phyloP scores from a whole-genome alignment of 306 rosid species.

The Rosa chinensis region DNA sequence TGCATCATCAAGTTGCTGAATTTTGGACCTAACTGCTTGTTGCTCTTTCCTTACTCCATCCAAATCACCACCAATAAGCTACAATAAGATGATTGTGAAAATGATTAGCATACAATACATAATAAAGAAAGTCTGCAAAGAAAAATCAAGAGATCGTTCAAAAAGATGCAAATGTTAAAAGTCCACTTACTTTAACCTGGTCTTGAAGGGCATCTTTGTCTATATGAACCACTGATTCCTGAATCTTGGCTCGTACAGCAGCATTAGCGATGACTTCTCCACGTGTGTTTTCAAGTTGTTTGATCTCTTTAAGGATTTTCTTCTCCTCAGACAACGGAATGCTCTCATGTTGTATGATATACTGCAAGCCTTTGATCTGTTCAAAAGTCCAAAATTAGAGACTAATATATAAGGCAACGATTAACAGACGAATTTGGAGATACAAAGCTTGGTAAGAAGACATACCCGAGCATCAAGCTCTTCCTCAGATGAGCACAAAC shows the following conservation, averaged over 20 bases:
- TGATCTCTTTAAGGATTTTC: constrained; percentile 83
- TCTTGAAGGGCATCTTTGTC: constrained; percentile 75
- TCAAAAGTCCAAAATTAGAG: constrained; percentile 19
- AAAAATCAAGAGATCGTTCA: neutral
- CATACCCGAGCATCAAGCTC: constrained; percentile 77
- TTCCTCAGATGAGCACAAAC: constrained; percentile 87
- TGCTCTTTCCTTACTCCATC: constrained; percentile 92
- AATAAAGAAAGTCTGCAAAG: neutral
- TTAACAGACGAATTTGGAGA: constrained; percentile 17
- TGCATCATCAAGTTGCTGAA: constrained; percentile 76
- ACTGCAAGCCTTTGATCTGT: constrained; percentile 79
- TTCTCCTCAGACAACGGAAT: constrained; percentile 89
- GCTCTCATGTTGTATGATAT: constrained; percentile 96
- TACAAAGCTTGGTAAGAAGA: constrained; percentile 17
- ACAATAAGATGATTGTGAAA: constrained; percentile 29
- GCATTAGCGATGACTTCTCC: constrained; percentile 81
- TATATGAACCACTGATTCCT: constrained; percentile 76
- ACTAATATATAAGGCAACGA: neutral
- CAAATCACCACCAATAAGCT: constrained; percentile 89
- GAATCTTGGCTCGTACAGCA: constrained; percentile 78
- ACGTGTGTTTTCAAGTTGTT: constrained; percentile 94
- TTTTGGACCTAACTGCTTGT: constrained; percentile 67
- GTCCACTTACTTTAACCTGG: constrained; percentile 78
- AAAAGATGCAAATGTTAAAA: constrained; percentile 19
- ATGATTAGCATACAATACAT: neutral